phyloP scores from a whole-genome alignment of 2,329 filamentous ascomycete species.

The Lasiodiplodia hormozganensis region DNA sequence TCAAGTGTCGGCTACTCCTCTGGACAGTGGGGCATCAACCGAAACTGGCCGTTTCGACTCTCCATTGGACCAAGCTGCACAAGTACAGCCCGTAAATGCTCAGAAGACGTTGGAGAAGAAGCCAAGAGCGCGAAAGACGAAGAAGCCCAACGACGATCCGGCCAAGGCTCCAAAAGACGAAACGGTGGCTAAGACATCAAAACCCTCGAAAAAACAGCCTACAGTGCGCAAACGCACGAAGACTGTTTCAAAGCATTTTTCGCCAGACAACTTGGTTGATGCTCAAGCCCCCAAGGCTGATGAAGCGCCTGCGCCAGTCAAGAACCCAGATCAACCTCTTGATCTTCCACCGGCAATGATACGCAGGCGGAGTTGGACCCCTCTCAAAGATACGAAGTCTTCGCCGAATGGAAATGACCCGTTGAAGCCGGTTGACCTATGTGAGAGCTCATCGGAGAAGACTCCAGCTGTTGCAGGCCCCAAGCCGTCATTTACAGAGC shows the following conservation, averaged over 20 bases:
- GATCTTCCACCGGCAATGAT: constrained; percentile 41
- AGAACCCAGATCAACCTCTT: constrained; percentile 31
- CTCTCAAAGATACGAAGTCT: constrained; percentile 39
- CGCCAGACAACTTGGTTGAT: neutral
- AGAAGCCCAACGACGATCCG: neutral
- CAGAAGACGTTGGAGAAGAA: neutral
- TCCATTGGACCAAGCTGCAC: neutral
- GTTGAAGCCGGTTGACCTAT: neutral
- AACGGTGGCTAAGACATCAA: neutral
- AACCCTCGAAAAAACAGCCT: neutral
- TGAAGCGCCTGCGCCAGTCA: constrained; percentile 30
- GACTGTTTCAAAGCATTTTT: constrained; percentile 5
- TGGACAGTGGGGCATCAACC: neutral
- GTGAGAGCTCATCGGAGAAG: neutral
- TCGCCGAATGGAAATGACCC: constrained; percentile 32
- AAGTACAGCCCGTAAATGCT: constrained; percentile 36
- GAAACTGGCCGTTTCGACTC: constrained; percentile 32
- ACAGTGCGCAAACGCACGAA: neutral
- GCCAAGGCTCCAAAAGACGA: neutral
- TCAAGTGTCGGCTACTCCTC: neutral
- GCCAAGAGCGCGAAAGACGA: neutral
- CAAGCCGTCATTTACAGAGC: constrained; percentile 35
- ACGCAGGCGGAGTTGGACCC: constrained; percentile 47
- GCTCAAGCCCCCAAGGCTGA: neutral
- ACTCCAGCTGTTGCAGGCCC: neutral